phyloP scores from a whole-genome alignment of 2,329 filamentous ascomycete species.

The Cladophialophora exuberans region DNA sequence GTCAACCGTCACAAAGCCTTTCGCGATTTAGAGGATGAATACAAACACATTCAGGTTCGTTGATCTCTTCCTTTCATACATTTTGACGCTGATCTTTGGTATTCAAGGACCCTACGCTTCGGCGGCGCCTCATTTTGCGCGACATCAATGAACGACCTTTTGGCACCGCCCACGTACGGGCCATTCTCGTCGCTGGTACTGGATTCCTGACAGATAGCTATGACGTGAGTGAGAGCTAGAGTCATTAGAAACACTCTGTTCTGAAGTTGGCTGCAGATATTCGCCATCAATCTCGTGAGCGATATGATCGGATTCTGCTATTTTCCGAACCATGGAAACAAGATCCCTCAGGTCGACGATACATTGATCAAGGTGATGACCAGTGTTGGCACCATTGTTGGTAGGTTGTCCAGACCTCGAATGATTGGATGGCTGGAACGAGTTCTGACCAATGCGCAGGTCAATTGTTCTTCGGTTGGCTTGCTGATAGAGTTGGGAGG shows the following conservation, averaged over 20 bases:
- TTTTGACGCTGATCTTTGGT: background rate
- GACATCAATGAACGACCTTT: slow-evolving; percentile 19
- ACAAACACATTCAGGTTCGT: slow-evolving; percentile 12
- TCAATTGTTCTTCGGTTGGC: slow-evolving; percentile 73
- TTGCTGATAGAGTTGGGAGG: slow-evolving; percentile 76
- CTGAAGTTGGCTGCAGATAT: slow-evolving; percentile 10
- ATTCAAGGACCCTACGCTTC: slow-evolving; percentile 14
- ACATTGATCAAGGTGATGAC: slow-evolving; percentile 85
- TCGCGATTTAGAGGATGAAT: slow-evolving; percentile 13
- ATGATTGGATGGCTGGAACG: background rate
- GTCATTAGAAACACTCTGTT: background rate
- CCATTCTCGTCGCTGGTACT: slow-evolving; percentile 75
- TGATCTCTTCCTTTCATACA: background rate
- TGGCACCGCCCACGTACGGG: slow-evolving; percentile 75
- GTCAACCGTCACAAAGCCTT: slow-evolving; percentile 14
- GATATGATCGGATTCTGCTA: slow-evolving; percentile 67
- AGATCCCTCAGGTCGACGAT: slow-evolving; percentile 68
- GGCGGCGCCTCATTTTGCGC: slow-evolving; percentile 12
- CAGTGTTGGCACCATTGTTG: slow-evolving; percentile 79
- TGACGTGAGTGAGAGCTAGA: slow-evolving; percentile 41
- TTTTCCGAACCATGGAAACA: slow-evolving; percentile 58
- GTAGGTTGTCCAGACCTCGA: slow-evolving; percentile 69
- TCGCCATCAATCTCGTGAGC: slow-evolving; percentile 13
- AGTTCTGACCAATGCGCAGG: background rate
- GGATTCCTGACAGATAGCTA: slow-evolving; percentile 89